Conservation (phyloP, 2,329 filamentous ascomycete genomes). For the Neospermospora avenae region DNA sequence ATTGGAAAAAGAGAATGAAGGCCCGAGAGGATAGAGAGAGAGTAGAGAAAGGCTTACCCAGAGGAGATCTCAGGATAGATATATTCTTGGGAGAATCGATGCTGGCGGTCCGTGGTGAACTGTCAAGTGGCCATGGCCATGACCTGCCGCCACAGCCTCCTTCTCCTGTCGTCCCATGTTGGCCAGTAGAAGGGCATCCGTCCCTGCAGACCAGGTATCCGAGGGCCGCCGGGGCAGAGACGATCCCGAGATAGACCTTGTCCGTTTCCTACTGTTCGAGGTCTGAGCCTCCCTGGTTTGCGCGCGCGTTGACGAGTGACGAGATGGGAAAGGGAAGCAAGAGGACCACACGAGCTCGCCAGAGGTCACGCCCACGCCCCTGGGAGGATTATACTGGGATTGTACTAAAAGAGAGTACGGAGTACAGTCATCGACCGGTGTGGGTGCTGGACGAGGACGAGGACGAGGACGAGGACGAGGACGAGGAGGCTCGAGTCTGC, state of each 20-base stretch:
- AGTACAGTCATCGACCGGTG: neutral
- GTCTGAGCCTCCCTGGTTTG: conserved; percentile 8
- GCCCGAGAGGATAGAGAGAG: conserved; percentile 28
- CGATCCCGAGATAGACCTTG: neutral
- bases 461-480: neutral
- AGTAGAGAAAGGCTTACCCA: conserved; percentile 11
- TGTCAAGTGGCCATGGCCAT: too few relatives aligned
- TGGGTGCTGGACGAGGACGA: neutral
- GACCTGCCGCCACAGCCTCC: conserved; percentile 20
- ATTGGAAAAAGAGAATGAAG: conserved; percentile 28
- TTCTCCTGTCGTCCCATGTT: conserved; percentile 24
- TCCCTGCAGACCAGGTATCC: conserved; percentile 1
- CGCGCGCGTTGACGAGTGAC: conserved; percentile 17
- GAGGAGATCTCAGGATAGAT: conserved; percentile 25
- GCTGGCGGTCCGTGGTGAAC: conserved; percentile 23
- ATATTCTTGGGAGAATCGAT: conserved; percentile 24
- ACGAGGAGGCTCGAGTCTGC: conserved; percentile 11
- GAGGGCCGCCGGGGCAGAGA: neutral
- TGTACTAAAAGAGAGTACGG: neutral
- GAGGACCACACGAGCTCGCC: neutral
- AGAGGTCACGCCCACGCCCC: neutral
- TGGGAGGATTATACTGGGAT: too few relatives aligned
- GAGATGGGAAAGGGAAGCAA: neutral
- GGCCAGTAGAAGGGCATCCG: conserved; percentile 12
- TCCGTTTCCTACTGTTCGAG: neutral